Base-by-base conservation (phyloP, 805 yeast genomes). In the Nakazawaea anatomiae region DNA sequence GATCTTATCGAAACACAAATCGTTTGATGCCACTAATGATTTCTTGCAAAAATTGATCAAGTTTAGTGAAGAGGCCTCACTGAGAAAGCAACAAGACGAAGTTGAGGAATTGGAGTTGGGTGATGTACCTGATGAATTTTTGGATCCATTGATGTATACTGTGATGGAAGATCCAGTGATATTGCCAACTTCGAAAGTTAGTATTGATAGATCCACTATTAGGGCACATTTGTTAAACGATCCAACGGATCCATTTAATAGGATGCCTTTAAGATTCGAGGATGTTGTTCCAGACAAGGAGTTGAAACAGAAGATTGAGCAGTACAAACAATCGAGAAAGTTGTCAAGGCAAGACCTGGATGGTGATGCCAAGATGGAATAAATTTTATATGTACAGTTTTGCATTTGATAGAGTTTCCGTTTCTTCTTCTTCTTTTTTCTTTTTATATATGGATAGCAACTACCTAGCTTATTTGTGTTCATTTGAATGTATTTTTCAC, bases 131-230 rank as follows among this genome's bases (percentile, higher is more conserved):
- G 99, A 94, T 64, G 98, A 94, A 65, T 94, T 85, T 63, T 77
- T 94, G 58, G 99, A 94, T 72, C 99, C 99, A 11, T 78, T 94
- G 60, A 92, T 94, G 98, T 94, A 76, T 66, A 88, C 97, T 1
- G 64, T 94, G 46, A 94, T 94, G 99, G 87, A 83, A 58, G 96
- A 94, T 64, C 99, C 99, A 0, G 99, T 94, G 4, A 85, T 79
- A n/a, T 75, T 94, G 59, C 99, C 99, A 7, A 75, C 87, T 7
- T 89, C 97, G 0, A 85, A 81, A 56, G 80, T 91, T 18, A 81
- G 83, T 46, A 89, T 94, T 59, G 99, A 94, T 65, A 75, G 95
- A 63, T 78, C 94, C 38, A 94, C 97, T 2, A 87, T 94, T 59
- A 92, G 90, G 63, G 88, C 96, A 4, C 99, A 94, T 73, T 72